A percentile compares a stretch with the other conserved stretches of the same genome.
phyloP scores from a whole-genome alignment of 768 basidiomycete genomes.

The Saitozyma sp. region DNA sequence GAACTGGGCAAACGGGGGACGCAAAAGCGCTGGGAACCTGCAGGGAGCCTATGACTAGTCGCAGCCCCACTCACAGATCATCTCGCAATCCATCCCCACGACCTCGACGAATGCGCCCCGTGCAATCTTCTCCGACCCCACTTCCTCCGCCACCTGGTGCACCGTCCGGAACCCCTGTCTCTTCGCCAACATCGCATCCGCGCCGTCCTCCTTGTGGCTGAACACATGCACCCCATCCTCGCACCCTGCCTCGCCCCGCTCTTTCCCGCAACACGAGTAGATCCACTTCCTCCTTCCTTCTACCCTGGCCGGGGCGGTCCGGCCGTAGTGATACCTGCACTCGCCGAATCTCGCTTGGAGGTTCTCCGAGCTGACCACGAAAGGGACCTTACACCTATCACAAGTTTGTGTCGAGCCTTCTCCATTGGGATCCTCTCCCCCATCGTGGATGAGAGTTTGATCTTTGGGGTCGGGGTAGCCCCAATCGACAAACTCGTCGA shows the following conservation, averaged over 20 bases:
- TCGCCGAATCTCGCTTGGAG: conserved; percentile 53
- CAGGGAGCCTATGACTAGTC: too few relatives aligned
- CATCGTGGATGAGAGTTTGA: conserved; percentile 48
- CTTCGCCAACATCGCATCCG: conserved; percentile 28
- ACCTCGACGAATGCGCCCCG: conserved; percentile 61
- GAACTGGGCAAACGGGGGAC: too few relatives aligned
- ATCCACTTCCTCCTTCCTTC: conserved; percentile 68
- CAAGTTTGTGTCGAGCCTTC: conserved; percentile 66
- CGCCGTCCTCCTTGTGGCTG: conserved; percentile 62
- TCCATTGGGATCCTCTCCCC: conserved; percentile 65
- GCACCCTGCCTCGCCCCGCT: conserved; percentile 44
- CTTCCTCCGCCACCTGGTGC: conserved; percentile 23
- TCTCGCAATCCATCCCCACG: conserved; percentile 91
- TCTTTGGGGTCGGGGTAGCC: conserved; percentile 73
- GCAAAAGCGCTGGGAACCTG: too few relatives aligned
- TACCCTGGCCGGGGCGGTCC: conserved; percentile 61
- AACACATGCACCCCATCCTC: conserved; percentile 73
- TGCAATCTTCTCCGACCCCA: conserved; percentile 10
- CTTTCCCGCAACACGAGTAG: conserved; percentile 36
- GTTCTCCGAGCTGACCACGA: conserved; percentile 63
- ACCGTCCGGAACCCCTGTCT: conserved; percentile 40
- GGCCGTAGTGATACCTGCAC: conserved; percentile 85
- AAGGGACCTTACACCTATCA: conserved; percentile 73
- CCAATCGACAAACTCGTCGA: conserved; percentile 64
- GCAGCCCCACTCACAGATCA: conserved; percentile 60